A percentile compares a stretch with the other conserved stretches of the same genome.
Evolutionary conservation across 164 flowering plant species (phyloP).

Genomic region (Echeveria elegans): DNA sequence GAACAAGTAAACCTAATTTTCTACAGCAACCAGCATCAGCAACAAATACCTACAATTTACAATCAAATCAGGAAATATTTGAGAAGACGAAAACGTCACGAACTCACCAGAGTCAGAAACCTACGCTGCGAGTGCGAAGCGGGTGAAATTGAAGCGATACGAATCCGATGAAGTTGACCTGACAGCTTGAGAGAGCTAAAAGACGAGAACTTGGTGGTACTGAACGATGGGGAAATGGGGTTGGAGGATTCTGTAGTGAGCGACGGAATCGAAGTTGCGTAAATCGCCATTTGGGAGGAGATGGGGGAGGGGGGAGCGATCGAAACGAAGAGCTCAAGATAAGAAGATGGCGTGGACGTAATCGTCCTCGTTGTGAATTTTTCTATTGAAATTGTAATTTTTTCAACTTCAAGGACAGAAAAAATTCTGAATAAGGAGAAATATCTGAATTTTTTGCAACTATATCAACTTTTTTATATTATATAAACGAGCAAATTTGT

Average conservation of each 20-base stretch:
- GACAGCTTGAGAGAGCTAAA: neutral
- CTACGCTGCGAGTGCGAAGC: neutral
- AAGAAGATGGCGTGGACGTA: neutral
- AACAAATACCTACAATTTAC: neutral
- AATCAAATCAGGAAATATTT: neutral
- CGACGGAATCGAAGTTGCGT: neutral
- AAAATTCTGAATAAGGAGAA: too few species aligned
- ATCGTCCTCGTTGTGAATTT: neutral
- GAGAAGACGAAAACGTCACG: neutral
- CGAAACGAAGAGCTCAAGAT: too few species aligned
- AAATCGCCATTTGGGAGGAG: conserved; percentile 2
- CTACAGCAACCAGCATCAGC: neutral
- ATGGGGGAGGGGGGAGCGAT: too few species aligned
- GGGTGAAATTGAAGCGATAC: neutral
- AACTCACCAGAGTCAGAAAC: conserved; percentile 2
- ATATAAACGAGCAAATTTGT: too few species aligned
- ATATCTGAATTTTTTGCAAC: too few species aligned
- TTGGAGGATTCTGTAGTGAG: neutral
- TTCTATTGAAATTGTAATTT: too few species aligned
- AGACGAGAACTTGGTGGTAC: neutral
- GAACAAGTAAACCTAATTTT: neutral
- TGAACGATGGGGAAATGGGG: neutral
- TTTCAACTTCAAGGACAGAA: too few species aligned
- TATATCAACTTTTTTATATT: too few species aligned
- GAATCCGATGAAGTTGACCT: neutral